Evolutionary conservation across 345 rosid species (phyloP), one percentile per base, ranked within the genome.

Genomic region (Lepidium didymum): DNA sequence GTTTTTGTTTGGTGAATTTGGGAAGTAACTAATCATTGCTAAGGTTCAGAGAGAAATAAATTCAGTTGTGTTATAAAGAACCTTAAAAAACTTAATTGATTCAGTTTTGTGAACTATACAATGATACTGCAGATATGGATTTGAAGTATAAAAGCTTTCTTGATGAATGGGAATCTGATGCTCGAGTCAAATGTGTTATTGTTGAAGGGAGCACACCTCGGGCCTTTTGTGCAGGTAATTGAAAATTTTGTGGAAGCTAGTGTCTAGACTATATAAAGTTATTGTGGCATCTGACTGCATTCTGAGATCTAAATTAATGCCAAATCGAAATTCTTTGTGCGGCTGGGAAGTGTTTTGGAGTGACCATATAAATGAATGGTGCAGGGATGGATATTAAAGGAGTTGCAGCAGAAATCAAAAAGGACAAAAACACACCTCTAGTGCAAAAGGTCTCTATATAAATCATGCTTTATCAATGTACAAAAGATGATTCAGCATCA

Each of bases 381-480:
- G 88, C 88, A 86, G 96, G 92, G 56, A 88, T 91, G 92, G 97
- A 88, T 81, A 86, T 91, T 67, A 86, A 91, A 81, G 95, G 96
- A 69, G 86, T 91, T 77, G 93, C 76, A 77, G 87, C 87, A 52
- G 72, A 94, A 85, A 85, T 91, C 71, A 85, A 58, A 68, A 77
- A 76, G 84, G 88, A 87, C 82, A 84, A 82, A 15, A 81, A 69
- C 68, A 88, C 90, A 12, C 85, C 90, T 77, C 87, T 87, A 67
- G 93, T 89, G 79, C 84, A 67, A 47, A 87, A 88, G 98, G 96
- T 92, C 77, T 67, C 63, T 47, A 49, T 44, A 69, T 64, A 46
- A 18, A 12, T 83, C 83, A 10, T 67, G 10, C 15, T 6, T 54
- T 70, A 54, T 80, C 19, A 14, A 0, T 1, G 27, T 58, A 15